Base-by-base conservation (phyloP, 148 eudicot genomes). In the Persicaria maculosa region DNA sequence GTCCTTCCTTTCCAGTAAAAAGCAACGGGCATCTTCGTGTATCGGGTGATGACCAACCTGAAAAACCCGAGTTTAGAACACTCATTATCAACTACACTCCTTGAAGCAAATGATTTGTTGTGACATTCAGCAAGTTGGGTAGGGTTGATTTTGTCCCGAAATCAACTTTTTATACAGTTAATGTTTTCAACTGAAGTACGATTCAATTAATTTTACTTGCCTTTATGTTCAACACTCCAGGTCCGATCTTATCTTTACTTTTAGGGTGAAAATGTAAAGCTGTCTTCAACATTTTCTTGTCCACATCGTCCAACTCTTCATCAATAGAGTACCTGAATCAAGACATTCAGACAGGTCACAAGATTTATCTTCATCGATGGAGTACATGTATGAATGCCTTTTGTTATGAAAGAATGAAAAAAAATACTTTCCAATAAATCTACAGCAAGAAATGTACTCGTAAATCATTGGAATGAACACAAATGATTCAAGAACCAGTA, bases 201-300 rank as follows among this genome's bases (percentile, higher is more conserved):
- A 31, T 31, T 31, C 40, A 31, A 31, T 8, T 22, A 12, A 19
- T 20, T 19, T 45, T 44, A 79, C 77, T 85, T 80, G 81, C 98
- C 97, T 92, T 90, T 16, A 90, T 84, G 68, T 81, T 91, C 17
- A 80, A 50, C 59, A 81, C 79, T 31, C 98, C 98, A 59, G 73
- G 52, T 58, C 98, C 98, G 73, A 94, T 79, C 80, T 94, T 94
- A 83, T 91, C 88, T n/a, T 73, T 73, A 73, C 76, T 77, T 57
- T 86, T 82, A 15, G 98, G 97, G 79, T 95, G 97, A 78, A 87
- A 90, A 61, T 68, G 77, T 74, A 95, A 78, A 71, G 93, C 97
- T 79, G 72, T 84, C 85, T 81, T 76, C 47, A 85, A 80, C 59
- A 76, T 47, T 0, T 78, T 36, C 78, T 88, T 84, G 77, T 92